phyloP scores from a whole-genome alignment of 306 rosid species.

The apple (Malus domestica) region ASM211411v1 NC_041798.1:38159501-38160000 shows the following conservation, averaged over 20 bases:
- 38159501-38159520: too few relatives aligned
- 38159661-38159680: too few relatives aligned
- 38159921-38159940: not conserved
- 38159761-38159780: not conserved
- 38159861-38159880: not conserved
- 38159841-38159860: slow-evolving; percentile 20
- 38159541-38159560: too few relatives aligned
- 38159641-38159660: too few relatives aligned
- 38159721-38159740: not conserved
- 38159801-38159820: slow-evolving; percentile 16
- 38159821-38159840: slow-evolving; percentile 22
- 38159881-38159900: not conserved
- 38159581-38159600: too few relatives aligned
- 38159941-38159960: slow-evolving; percentile 28
- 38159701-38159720: not conserved
- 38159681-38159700: not conserved
- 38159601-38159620: too few relatives aligned
- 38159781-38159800: not conserved
- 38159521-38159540: too few relatives aligned
- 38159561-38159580: too few relatives aligned
- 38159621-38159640: too few relatives aligned
- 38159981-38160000: slow-evolving; percentile 41
- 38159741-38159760: not conserved
- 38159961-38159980: slow-evolving; percentile 60
- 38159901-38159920: not conserved